Evolutionary conservation across 108 stramenopile species (phyloP).

Genomic region (Nitzschia sp.): DNA sequence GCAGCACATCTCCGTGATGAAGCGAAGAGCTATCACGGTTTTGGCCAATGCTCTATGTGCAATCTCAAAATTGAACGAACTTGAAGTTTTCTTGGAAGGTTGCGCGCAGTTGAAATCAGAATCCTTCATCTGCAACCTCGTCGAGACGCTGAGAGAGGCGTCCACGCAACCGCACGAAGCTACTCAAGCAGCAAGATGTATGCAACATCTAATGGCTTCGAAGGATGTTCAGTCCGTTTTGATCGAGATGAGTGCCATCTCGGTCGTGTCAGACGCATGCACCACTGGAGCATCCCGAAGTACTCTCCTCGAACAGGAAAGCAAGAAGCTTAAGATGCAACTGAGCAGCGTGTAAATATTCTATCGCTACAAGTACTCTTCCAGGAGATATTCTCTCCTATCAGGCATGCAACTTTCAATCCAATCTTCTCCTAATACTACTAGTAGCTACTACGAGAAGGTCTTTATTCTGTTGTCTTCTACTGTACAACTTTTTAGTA

Average conservation of each 20-base stretch:
- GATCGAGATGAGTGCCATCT: constrained; percentile 16
- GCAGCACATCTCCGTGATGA: constrained; percentile 3
- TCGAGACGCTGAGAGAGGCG: not conserved
- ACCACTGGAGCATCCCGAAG: constrained; percentile 3
- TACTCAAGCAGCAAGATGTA: constrained; percentile 26
- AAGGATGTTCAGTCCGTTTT: constrained; percentile 17
- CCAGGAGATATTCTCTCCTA: too few relatives aligned
- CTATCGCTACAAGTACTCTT: too few relatives aligned
- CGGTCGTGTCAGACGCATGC: constrained; percentile 11
- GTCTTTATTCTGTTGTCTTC: not conserved
- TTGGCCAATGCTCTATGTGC: constrained; percentile 19
- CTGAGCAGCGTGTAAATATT: not conserved
- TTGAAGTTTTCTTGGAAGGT: not conserved
- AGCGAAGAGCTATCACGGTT: constrained; percentile 18
- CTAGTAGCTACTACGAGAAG: too few relatives aligned
- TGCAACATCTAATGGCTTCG: constrained; percentile 14
- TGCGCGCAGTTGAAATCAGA: constrained; percentile 5
- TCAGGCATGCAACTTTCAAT: too few relatives aligned
- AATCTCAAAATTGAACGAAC: not conserved
- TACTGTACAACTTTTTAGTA: not conserved
- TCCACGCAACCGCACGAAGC: constrained; percentile 18
- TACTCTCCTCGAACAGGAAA: constrained; percentile 12
- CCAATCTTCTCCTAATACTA: too few relatives aligned
- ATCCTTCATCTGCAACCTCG: constrained; percentile 7
- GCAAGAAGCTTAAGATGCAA: not conserved